phyloP scores from a whole-genome alignment of 2,329 filamentous ascomycete genomes.

The Pseudopyrenochaeta lycopersici region DNA sequence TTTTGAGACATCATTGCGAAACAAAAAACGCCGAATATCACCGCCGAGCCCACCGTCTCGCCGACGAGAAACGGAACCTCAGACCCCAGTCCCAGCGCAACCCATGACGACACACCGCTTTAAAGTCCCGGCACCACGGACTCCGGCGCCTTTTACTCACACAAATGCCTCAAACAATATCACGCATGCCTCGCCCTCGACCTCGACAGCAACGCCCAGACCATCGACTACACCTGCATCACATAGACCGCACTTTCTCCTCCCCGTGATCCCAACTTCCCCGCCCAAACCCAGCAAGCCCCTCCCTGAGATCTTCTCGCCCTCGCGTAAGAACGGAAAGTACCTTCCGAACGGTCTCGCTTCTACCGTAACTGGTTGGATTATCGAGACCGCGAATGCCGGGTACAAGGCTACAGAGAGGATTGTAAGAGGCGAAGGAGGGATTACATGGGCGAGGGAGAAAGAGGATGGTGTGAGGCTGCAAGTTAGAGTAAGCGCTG shows the following conservation, averaged over 20 bases:
- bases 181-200: not conserved
- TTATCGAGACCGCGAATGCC: conserved; percentile 54
- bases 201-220: conserved; percentile 1
- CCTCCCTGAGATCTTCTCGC: conserved; percentile 63
- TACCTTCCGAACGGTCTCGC: conserved; percentile 61
- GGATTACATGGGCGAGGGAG: conserved; percentile 23
- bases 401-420: conserved; percentile 25
- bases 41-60: conserved; percentile 14
- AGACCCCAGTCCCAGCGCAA: conserved; percentile 16
- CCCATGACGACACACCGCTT: conserved; percentile 35
- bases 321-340: conserved; percentile 59
- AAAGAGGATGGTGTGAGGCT: conserved; percentile 38
- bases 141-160: conserved; percentile 19
- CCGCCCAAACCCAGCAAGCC: conserved; percentile 43
- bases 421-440: not conserved
- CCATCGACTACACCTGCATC: conserved; percentile 9
- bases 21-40: conserved; percentile 39
- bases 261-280: conserved; percentile 42
- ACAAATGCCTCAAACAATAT: not conserved
- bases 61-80: conserved; percentile 7
- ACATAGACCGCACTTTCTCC: conserved; percentile 51
- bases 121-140: conserved; percentile 25
- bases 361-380: conserved; percentile 59
- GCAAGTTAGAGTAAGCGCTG: conserved; percentile 10
- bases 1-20: conserved; percentile 19